Conservation (phyloP, 306 rosid species). For the Malus sieversii region DNA sequence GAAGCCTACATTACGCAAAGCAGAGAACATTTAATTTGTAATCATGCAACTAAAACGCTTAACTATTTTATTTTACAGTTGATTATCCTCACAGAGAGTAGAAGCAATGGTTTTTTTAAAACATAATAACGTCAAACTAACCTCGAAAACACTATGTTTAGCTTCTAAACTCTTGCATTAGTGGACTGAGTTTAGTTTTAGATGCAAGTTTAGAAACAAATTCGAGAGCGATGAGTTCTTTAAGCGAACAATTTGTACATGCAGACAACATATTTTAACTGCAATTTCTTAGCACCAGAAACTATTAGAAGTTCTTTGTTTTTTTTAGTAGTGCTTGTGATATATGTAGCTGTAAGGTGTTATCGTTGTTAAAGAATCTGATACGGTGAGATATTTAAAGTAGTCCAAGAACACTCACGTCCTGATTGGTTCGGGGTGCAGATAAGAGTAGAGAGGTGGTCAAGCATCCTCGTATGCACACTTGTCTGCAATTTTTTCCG, state of each 20-base stretch:
- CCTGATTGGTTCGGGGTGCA: slow-evolving; percentile 14
- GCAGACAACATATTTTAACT: neutral
- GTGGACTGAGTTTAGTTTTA: neutral
- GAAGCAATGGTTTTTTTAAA: too few species aligned
- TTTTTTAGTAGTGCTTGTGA: neutral
- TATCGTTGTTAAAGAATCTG: neutral
- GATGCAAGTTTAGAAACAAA: neutral
- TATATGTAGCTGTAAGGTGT: neutral
- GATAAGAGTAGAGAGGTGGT: slow-evolving; percentile 20
- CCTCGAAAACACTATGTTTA: neutral
- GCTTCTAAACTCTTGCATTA: neutral
- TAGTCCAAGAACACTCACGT: slow-evolving; percentile 3
- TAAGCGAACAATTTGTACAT: neutral
- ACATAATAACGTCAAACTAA: too few species aligned
- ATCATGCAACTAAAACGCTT: neutral
- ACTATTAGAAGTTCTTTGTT: neutral
- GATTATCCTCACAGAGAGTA: neutral
- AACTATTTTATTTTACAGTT: neutral
- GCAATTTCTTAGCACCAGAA: neutral
- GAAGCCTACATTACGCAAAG: slow-evolving; percentile 7
- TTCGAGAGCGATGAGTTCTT: neutral
- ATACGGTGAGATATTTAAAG: neutral
- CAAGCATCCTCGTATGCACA: slow-evolving; percentile 20
- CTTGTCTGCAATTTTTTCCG: slow-evolving; percentile 22
- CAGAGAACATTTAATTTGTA: neutral